Evolutionary conservation across 805 yeast species (phyloP).

Genomic region (Candida namnaoensis): DNA sequence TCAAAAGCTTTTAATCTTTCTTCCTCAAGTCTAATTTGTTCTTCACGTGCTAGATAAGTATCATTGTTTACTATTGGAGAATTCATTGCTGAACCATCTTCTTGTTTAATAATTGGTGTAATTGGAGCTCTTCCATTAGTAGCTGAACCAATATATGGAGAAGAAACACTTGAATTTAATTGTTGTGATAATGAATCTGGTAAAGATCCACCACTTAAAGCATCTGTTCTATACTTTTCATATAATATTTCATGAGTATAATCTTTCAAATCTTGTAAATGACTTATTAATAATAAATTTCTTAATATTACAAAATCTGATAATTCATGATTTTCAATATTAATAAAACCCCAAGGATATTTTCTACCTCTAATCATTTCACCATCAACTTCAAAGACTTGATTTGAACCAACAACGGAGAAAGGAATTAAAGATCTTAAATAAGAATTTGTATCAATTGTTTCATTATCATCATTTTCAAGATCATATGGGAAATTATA

Average conservation of each 20-base stretch:
- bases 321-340: constrained; percentile 61
- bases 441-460: constrained; percentile 55
- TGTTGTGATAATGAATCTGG: constrained; percentile 24
- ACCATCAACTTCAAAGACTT: constrained; percentile 40
- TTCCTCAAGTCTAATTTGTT: constrained; percentile 82
- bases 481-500: constrained; percentile 64
- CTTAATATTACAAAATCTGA: constrained; percentile 78
- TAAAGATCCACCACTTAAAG: constrained; percentile 52
- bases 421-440: constrained; percentile 59
- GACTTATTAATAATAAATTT: constrained; percentile 73
- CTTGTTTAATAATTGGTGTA: constrained; percentile 18
- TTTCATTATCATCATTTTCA: constrained; percentile 47
- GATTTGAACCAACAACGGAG: constrained; percentile 63
- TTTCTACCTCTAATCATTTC: constrained; percentile 37
- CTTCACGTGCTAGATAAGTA: constrained; percentile 64
- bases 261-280: constrained; percentile 82
- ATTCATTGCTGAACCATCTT: constrained; percentile 7
- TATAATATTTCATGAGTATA: constrained; percentile 79
- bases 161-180: constrained; percentile 5
- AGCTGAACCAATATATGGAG: constrained; percentile 3
- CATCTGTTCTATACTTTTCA: constrained; percentile 86
- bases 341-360: constrained; percentile 53
- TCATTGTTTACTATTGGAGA: constrained; percentile 19
- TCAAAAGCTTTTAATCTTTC: constrained; percentile 82
- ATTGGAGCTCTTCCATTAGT: not conserved